Evolutionary conservation across 2,329 filamentous ascomycete genomes (phyloP), one percentile per base, ranked within the genome.

Genomic region (Stachybotrys chartarum): DNA sequence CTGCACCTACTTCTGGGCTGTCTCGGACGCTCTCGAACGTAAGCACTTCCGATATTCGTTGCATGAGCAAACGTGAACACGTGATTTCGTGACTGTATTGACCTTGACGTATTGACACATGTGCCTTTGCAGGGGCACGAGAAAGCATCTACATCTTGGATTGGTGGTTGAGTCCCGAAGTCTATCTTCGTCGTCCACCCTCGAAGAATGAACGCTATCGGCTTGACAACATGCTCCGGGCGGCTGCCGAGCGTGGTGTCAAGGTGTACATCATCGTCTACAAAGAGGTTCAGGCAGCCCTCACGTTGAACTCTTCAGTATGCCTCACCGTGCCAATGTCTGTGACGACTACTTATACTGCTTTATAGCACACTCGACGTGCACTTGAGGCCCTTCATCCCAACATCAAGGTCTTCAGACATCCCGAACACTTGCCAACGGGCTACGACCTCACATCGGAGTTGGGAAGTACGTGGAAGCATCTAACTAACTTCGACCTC

Each of bases 111-210:
- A 24, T 24, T 24, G 24, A 24, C 24, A 12, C 11, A 44, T 44
- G 39, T 44, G n/a, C 45, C 18, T n/a, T 47, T 24, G 17, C 18
- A 47, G 45, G 45, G 57, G 94, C 94, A 44, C 88, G 88, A 66
- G 93, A 97, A 72, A 87, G 88, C 50, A 97, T 99, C 63, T 99
- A 97, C 71, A 95, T 99, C 61, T 87, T 80, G 57, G 94, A 97
- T 67, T 99, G 93, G 94, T 97, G 94, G 94, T 76, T 97, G 14
- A 95, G 90, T 4, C 94, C 90, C 0, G 90, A 94, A 71, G 73
- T 94, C 59, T 96, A 93, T 72, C 72, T 99, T 58, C 85, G 94
- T 42, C 82, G 94, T 18, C 92, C 94, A 1, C 90, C 94, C 0
- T 87, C 87, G 61, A 81, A 80, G 66, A 88, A 91, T 61, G 90